Evolutionary conservation across 2,329 filamentous ascomycete genomes (phyloP).

Genomic region (Graphilbum fragrans): DNA sequence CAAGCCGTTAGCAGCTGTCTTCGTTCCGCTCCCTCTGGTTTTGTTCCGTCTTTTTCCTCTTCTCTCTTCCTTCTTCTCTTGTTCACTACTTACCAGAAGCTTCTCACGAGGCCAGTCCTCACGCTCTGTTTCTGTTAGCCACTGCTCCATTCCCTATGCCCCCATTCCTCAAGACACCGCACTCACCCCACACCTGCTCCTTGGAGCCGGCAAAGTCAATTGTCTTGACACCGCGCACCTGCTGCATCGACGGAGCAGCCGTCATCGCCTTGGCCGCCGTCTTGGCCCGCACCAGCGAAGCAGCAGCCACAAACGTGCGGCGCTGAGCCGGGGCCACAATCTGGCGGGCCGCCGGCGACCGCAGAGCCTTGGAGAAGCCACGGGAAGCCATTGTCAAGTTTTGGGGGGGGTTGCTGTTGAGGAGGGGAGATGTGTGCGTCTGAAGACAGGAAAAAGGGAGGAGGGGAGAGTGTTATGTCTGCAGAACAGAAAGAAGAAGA

Average conservation of each 20-base stretch:
- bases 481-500: neutral
- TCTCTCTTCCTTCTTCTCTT: neutral
- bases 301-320: conserved; percentile 50
- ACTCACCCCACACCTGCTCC: conserved; percentile 84
- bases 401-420: no score
- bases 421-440: conserved; percentile 14
- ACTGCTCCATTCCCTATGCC: neutral
- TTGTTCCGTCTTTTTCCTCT: no score
- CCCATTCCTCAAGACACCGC: neutral
- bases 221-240: conserved; percentile 87
- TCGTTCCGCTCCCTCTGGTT: no score
- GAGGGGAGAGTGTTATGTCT: neutral
- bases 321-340: conserved; percentile 48
- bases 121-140: conserved; percentile 53
- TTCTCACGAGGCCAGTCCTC: conserved; percentile 98
- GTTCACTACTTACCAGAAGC: conserved; percentile 62
- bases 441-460: neutral
- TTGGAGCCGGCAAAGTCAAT: conserved; percentile 96
- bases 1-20: no score
- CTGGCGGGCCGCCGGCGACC: conserved; percentile 51
- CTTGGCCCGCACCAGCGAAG: conserved; percentile 41
- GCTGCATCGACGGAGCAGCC: conserved; percentile 30
- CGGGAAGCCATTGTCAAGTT: conserved; percentile 75
- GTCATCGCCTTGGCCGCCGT: conserved; percentile 28
- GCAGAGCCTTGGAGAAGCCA: conserved; percentile 57